Conservation (phyloP, 2,329 filamentous ascomycete genomes). For the Alternaria angustiovoidea region DNA sequence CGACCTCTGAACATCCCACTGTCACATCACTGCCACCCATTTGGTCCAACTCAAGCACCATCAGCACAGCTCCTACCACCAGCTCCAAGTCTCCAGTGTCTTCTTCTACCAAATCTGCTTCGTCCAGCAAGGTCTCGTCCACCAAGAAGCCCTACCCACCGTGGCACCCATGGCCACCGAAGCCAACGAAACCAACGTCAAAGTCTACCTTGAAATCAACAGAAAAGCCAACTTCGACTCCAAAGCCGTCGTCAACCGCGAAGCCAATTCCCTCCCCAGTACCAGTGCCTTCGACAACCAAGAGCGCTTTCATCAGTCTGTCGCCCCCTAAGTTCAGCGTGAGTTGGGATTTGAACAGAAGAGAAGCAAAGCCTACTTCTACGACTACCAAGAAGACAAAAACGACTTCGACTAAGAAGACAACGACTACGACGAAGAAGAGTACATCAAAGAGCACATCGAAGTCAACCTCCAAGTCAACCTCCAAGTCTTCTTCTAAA, state of each 20-base stretch:
- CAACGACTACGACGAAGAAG: conserved; percentile 8
- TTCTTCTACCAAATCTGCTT: conserved; percentile 1
- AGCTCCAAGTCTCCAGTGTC: background rate
- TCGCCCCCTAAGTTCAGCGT: conserved; percentile 20
- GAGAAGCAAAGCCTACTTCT: conserved; percentile 11
- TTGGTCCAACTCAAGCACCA: conserved; percentile 7
- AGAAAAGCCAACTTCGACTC: conserved; percentile 6
- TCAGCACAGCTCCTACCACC: background rate
- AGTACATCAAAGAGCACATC: conserved; percentile 9
- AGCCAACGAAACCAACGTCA: conserved; percentile 7
- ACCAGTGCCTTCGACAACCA: conserved; percentile 12
- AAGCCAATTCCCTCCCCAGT: conserved; percentile 10
- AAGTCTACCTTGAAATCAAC: conserved; percentile 8
- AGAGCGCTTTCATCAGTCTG: conserved; percentile 15
- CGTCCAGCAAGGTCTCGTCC: conserved; percentile 7
- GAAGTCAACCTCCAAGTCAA: conserved; percentile 12
- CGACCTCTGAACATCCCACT: conserved; percentile 9
- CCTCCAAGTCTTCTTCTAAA: conserved; percentile 10
- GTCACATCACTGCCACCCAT: background rate
- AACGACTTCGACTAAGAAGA: conserved; percentile 4
- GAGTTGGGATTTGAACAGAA: conserved; percentile 21
- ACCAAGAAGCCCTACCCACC: conserved; percentile 23
- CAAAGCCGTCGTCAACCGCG: conserved; percentile 2
- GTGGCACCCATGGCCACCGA: conserved; percentile 21
- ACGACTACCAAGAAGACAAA: conserved; percentile 6